Conservation (phyloP, 257 asterid genomes). For the Solanum piurae region DNA sequence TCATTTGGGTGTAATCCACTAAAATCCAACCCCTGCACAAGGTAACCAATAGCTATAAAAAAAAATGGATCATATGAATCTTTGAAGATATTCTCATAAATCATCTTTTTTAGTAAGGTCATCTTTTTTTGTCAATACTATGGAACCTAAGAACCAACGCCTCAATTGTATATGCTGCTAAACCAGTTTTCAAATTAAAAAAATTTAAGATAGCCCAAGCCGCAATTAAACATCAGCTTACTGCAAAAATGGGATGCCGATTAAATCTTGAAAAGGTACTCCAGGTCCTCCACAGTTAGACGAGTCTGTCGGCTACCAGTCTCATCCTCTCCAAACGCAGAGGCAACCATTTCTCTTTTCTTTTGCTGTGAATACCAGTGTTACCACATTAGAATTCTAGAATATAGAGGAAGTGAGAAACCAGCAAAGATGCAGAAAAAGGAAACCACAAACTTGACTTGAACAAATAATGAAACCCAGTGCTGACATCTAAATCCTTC, state of each 20-base stretch:
- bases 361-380: slow-evolving; percentile 43
- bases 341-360: slow-evolving; percentile 90
- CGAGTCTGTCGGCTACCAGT: slow-evolving; percentile 62
- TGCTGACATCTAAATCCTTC: background rate
- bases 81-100: background rate
- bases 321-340: slow-evolving; percentile 93
- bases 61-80: background rate
- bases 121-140: background rate
- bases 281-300: slow-evolving; percentile 79
- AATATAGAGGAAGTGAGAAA: background rate
- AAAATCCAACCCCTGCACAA: slow-evolving; percentile 3
- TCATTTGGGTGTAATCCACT: background rate
- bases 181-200: background rate
- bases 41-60: background rate
- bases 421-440: background rate
- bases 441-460: background rate
- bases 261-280: slow-evolving; percentile 52
- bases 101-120: background rate
- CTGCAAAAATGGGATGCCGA: background rate
- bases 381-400: background rate
- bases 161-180: background rate
- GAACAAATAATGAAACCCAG: background rate
- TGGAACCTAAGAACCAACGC: background rate
- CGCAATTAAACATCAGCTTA: background rate
- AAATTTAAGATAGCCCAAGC: background rate